Conservation (phyloP, 495 filamentous ascomycete species). For the Aspergillus carlsbadensis region DNA sequence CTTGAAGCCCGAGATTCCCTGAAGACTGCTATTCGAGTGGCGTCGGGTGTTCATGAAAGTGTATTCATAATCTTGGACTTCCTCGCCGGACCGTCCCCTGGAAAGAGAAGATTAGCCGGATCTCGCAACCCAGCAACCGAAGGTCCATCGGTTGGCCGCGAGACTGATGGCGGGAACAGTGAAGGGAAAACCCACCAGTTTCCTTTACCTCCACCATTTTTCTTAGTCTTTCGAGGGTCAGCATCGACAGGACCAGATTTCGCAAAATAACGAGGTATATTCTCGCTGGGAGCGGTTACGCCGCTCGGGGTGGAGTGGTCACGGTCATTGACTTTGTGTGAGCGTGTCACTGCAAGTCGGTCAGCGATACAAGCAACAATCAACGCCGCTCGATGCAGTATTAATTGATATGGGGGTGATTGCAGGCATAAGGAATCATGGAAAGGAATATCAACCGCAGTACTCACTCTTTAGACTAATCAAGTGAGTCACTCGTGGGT, state of each 20-base stretch:
- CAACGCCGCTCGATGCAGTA: neutral
- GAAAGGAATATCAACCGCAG: neutral
- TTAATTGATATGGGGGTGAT: no score
- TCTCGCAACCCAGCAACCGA: no score
- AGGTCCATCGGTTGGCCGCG: no score
- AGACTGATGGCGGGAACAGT: neutral
- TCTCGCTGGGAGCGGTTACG: slow-evolving; percentile 61
- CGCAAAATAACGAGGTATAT: slow-evolving; percentile 86
- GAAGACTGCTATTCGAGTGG: slow-evolving; percentile 83
- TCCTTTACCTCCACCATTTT: slow-evolving; percentile 88
- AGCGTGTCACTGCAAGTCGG: slow-evolving; percentile 74
- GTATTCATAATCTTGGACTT: slow-evolving; percentile 77
- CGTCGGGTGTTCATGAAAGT: slow-evolving; percentile 83
- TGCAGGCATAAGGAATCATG: no score
- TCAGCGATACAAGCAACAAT: neutral
- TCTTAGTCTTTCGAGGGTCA: slow-evolving; percentile 93
- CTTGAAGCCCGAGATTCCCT: slow-evolving; percentile 67
- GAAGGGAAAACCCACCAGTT: slow-evolving; percentile 72
- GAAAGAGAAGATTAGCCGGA: neutral
- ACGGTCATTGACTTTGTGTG: slow-evolving; percentile 88
- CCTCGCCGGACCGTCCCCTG: slow-evolving; percentile 82
- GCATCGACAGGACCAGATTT: slow-evolving; percentile 79
- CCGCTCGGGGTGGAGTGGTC: slow-evolving; percentile 73
- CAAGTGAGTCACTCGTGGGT: neutral
- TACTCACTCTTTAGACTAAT: neutral